Conservation (phyloP, 169 alveolate species). For the Plasmodium yoelii region DNA sequence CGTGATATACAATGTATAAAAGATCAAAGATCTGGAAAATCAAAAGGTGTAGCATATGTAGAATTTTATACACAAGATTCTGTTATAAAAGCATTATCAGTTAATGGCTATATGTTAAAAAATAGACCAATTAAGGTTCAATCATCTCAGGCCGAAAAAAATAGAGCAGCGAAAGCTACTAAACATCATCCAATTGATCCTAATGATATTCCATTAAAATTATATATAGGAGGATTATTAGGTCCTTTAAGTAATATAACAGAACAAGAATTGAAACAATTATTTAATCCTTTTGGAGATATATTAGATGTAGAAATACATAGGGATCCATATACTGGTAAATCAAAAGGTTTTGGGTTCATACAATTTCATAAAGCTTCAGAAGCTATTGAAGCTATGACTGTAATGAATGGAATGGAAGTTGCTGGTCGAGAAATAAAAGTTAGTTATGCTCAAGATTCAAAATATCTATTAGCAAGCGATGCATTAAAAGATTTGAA, state of each 20-base stretch:
- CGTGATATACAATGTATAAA: slow-evolving; percentile 96
- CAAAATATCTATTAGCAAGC: slow-evolving; percentile 42
- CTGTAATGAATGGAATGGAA: slow-evolving; percentile 95
- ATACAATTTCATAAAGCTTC: slow-evolving; percentile 91
- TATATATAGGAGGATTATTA: slow-evolving; percentile 94
- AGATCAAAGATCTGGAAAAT: slow-evolving; percentile 95
- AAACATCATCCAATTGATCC: slow-evolving; percentile 91
- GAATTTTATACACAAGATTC: slow-evolving; percentile 97
- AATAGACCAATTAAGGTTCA: slow-evolving; percentile 94
- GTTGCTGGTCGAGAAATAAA: slow-evolving; percentile 93
- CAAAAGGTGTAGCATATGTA: slow-evolving; percentile 98
- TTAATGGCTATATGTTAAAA: slow-evolving; percentile 92
- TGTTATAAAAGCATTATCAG: slow-evolving; percentile 95
- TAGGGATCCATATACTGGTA: slow-evolving; percentile 91
- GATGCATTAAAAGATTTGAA: slow-evolving; percentile 23
- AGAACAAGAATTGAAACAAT: slow-evolving; percentile 91
- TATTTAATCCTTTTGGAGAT: slow-evolving; percentile 96
- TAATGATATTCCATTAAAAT: slow-evolving; percentile 90
- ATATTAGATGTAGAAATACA: slow-evolving; percentile 93
- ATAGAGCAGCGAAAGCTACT: slow-evolving; percentile 97
- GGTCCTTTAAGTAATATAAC: slow-evolving; percentile 90
- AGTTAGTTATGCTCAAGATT: slow-evolving; percentile 87
- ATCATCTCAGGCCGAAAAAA: slow-evolving; percentile 98
- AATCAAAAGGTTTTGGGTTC: slow-evolving; percentile 93
- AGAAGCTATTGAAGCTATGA: slow-evolving; percentile 96